Conservation (phyloP, 768 basidiomycete species). For the Cystofilobasidium ferigula region DNA sequence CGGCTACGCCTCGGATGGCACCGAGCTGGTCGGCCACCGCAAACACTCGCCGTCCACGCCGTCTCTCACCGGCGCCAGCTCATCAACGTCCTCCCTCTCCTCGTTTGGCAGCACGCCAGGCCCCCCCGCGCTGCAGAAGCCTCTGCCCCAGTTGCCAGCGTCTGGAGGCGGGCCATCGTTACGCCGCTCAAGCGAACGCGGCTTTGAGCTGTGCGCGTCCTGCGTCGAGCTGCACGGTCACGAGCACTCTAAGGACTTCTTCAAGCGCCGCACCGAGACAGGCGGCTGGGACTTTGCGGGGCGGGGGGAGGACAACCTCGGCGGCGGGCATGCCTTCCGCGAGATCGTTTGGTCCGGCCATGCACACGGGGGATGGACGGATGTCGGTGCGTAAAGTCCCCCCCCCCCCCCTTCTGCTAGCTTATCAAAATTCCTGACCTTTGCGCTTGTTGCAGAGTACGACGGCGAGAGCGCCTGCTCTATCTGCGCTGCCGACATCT, state of each 20-base stretch:
- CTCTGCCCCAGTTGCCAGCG: background rate
- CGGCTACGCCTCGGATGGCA: slow-evolving; percentile 24
- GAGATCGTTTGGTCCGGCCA: slow-evolving; percentile 69
- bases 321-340: slow-evolving; percentile 60
- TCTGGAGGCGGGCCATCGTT: background rate
- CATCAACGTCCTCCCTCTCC: background rate
- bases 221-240: slow-evolving; percentile 72
- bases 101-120: background rate
- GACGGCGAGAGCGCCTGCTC: slow-evolving; percentile 67
- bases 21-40: slow-evolving; percentile 17
- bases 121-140: background rate
- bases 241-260: slow-evolving; percentile 45
- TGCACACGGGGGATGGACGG: slow-evolving; percentile 53
- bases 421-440: background rate
- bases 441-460: slow-evolving; percentile 48
- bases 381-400: slow-evolving; percentile 61
- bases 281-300: slow-evolving; percentile 6
- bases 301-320: slow-evolving; percentile 37
- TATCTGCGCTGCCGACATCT: slow-evolving; percentile 59
- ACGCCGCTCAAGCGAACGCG: slow-evolving; percentile 33
- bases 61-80: too few species aligned
- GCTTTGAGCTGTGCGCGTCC: slow-evolving; percentile 72
- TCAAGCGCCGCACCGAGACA: slow-evolving; percentile 1
- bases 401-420: background rate
- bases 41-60: slow-evolving; percentile 4